Evolutionary conservation across 2,329 filamentous ascomycete genomes (phyloP).

Genomic region (Aureobasidium sp.): DNA sequence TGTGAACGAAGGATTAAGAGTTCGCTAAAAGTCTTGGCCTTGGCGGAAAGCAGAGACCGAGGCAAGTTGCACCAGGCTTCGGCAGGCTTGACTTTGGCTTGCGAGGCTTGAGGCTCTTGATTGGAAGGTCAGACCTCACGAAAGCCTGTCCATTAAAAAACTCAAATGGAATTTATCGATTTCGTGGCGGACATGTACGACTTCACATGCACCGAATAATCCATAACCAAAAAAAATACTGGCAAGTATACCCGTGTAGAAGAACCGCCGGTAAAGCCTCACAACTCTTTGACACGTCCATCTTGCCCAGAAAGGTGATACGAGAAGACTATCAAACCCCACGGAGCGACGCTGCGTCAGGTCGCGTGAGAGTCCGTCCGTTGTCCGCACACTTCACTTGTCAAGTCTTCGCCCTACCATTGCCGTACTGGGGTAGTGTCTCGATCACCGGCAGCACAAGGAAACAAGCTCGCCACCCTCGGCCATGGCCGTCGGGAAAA

Average conservation of each 20-base stretch:
- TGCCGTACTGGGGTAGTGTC: not conserved
- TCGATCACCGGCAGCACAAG: not conserved
- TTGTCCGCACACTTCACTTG: no score
- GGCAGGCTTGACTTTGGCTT: not conserved
- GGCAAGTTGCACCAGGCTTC: not conserved
- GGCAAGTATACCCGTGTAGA: not conserved
- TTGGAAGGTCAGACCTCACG: not conserved
- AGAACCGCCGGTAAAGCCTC: not conserved
- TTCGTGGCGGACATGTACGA: not conserved
- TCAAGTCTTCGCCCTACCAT: not conserved
- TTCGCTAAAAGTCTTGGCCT: conserved; percentile 10
- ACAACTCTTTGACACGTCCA: conserved; percentile 2
- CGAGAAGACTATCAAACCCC: not conserved
- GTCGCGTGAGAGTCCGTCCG: not conserved
- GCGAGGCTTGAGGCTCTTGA: not conserved
- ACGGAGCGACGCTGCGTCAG: not conserved
- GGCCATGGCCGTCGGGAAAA: not conserved
- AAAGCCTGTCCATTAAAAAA: no score
- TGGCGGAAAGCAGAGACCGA: not conserved
- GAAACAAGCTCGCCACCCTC: not conserved
- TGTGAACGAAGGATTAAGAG: not conserved
- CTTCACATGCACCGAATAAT: not conserved
- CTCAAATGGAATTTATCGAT: not conserved
- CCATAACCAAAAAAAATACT: not conserved
- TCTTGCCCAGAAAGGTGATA: not conserved